Percentiles rank a stretch among this genome's conserved stretches.
These are phyloP conservation scores for Leccinellum albellum DNA, from an alignment of 768 basidiomycete genomes.

Conservation along the genomic window DNA sequence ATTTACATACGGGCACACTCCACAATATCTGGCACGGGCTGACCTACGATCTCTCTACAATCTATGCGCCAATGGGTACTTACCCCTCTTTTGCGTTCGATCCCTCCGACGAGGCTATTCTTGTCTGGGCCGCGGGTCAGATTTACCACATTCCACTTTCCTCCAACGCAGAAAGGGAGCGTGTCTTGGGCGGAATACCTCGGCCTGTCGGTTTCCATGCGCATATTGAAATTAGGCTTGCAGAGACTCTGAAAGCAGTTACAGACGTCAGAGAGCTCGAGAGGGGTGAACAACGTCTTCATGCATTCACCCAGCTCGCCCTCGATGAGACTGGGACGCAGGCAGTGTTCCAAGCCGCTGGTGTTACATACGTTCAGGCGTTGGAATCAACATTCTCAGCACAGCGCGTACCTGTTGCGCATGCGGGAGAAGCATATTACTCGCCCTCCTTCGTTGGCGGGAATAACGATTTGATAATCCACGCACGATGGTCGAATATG, in stretches of 20 bases:
- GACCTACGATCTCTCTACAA: slow-evolving; percentile 57
- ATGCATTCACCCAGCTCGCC: slow-evolving; percentile 58
- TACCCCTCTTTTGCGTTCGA: slow-evolving; percentile 71
- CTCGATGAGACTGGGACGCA: slow-evolving; percentile 51
- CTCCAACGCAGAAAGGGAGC: slow-evolving; percentile 43
- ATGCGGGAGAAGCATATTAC: slow-evolving; percentile 52
- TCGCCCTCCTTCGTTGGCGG: slow-evolving; percentile 54
- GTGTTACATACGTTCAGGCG: slow-evolving; percentile 31
- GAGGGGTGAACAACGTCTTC: slow-evolving; percentile 51
- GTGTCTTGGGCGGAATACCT: slow-evolving; percentile 38
- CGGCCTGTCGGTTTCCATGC: slow-evolving; percentile 56
- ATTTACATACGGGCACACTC: slow-evolving; percentile 61
- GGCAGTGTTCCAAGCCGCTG: slow-evolving; percentile 67
- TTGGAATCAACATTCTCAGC: slow-evolving; percentile 28
- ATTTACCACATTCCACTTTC: slow-evolving; percentile 59
- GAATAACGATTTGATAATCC: slow-evolving; percentile 49
- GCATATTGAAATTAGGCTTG: slow-evolving; percentile 59
- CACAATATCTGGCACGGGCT: slow-evolving; percentile 66
- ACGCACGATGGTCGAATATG: slow-evolving; percentile 65
- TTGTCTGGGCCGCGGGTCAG: slow-evolving; percentile 74
- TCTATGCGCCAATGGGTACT: slow-evolving; percentile 76
- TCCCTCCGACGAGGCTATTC: slow-evolving; percentile 34
- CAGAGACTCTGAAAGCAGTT: slow-evolving; percentile 49
- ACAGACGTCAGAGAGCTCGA: slow-evolving; percentile 55
- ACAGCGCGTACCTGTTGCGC: slow-evolving; percentile 45